Base-by-base conservation (phyloP, 768 basidiomycete genomes). In the Leccinum imitatum region DNA sequence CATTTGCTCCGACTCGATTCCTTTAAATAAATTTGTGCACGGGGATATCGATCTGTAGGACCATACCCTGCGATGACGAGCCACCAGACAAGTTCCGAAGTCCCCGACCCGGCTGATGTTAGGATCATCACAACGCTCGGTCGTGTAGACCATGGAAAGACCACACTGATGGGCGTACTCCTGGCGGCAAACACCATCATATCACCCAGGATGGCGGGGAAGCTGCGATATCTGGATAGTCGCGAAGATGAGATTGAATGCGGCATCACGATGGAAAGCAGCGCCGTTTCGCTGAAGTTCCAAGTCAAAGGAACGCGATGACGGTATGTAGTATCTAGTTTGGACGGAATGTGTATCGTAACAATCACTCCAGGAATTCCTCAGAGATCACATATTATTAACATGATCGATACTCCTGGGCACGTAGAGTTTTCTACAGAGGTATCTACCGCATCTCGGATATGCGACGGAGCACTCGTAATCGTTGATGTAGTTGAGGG, bases 391-490 rank as follows among this genome's bases (percentile, higher is more conserved):
- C 96, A 91, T 76, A 80, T 90, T 50, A 84, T 98, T 56, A 98
- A 97, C 71, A 89, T 98, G 82, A 96, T 99, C 63, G 97, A 99
- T 74, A 98, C 97, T 0, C 97, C 97, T 15, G 97, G 97, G 4
- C 97, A 99, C 76, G 96, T 99, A 23, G 97, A 98, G 74, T 99
- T 99, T 67, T 95, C 95, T 0, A 94, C 89, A 57, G 97, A 98
- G 71, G 97, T 99, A 0, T 98, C 95, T 1, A 91, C 93, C 1
- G 95, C 96, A 21, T 92, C 95, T 13, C 80, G 95, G 53, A 71
- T 99, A 23, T 97, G 95, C 66, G 97, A 98, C 74, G 97, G 97
- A 14, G 94, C 96, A 2, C 81, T 99, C 7, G 91, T 99, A 41
- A 78, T 99, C 5, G 94, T 99, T 1, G 97, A 99, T 71, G 94